Base-by-base conservation (phyloP, 208 protist genomes). In the Crithidia fasciculata region DNA sequence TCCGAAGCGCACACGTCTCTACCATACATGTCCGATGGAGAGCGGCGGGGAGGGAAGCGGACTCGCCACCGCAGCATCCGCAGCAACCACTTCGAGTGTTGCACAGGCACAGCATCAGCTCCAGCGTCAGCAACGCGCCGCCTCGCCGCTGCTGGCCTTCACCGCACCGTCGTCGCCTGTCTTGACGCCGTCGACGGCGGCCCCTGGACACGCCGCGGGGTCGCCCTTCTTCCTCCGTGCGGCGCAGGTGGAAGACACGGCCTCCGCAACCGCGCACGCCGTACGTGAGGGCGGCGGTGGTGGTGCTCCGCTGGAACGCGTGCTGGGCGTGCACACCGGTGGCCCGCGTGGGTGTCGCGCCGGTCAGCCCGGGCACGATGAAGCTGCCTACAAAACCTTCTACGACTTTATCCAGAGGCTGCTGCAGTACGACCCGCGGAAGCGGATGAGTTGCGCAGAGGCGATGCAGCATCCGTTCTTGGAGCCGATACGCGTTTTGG, bases 401-500 rank as follows among this genome's bases (percentile, higher is more conserved):
- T 74, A 92, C 52, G 90, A 96, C 68, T 93, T 96, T 74, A 83
- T 97, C 15, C 66, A 70, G 54, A 52, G 72, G 50, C 73, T 97
- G 19, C 86, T 97, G 28, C 76, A 69, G 57, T 95, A 93, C 74
- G 90, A 96, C 58, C 93, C 93, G 18, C 63, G 76, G 36, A 66
- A 90, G 62, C 87, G 93, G 18, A 86, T 95, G 74, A 90, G 69
- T 43, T 93, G 86, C 58, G 67, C 72, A 9, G 81, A 90, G 45
- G 93, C 93, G 4, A 68, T 95, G 36, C 67, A 84, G 39, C 93
- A 97, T 59, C 86, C 89, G 16, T 97, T 96, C 66, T 63, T 97
- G 19, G 69, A 65, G 55, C 81, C 83, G 7, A 80, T 90, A n/a
- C 55, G 80, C 0, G 63, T 78, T 8, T 37, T 82, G 44, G 79